Evolutionary conservation across 306 rosid genomes (phyloP), one percentile per base, ranked within the genome.

Genomic region (Mimosa bimucronata): DNA sequence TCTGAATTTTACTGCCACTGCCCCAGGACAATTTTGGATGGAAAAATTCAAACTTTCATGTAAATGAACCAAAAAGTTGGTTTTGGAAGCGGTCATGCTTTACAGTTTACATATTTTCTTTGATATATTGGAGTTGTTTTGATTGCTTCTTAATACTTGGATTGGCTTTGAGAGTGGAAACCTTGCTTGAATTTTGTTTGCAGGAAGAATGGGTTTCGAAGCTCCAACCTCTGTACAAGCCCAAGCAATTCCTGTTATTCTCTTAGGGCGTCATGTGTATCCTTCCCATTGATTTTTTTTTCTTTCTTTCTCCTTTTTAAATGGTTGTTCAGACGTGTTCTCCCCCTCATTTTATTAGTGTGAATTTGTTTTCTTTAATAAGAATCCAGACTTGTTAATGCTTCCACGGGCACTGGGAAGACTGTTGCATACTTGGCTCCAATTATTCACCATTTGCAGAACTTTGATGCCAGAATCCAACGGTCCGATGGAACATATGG

Each of bases 401-500:
- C 99, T 48, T 87, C 97, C 61, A 93, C 98, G 3, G 98, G 98
- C 42, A 91, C 98, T 1, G 99, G 99, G 58, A 95, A 95, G 76
- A 95, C 98, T 15, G 72, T 87, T 69, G 96, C 96, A 4, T 95
- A 93, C 79, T 68, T 95, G 82, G 97, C 94, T 86, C 99, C 99
- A 1, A 87, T 95, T 16, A 70, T 95, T 76, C 97, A 93, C 85
- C 88, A 84, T 77, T 83, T 95, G 88, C 91, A 85, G 84, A 82
- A 77, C 46, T 82, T 82, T 53, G 80, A 86, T 37, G 86, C 86
- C 34, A 79, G 93, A 83, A 81, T 91, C 70, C 86, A 89, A 77
- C 91, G 99, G 48, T 76, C 93, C 40, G 96, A 88, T 75, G 99
- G 99, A 77, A 91, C 97, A 57, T 91, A 88, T 78, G 96, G 98